Percentiles rank a stretch among this genome's conserved stretches.
phyloP scores from a whole-genome alignment of 1,284 basidiomycete species.

The Termitomyces sp. region DNA sequence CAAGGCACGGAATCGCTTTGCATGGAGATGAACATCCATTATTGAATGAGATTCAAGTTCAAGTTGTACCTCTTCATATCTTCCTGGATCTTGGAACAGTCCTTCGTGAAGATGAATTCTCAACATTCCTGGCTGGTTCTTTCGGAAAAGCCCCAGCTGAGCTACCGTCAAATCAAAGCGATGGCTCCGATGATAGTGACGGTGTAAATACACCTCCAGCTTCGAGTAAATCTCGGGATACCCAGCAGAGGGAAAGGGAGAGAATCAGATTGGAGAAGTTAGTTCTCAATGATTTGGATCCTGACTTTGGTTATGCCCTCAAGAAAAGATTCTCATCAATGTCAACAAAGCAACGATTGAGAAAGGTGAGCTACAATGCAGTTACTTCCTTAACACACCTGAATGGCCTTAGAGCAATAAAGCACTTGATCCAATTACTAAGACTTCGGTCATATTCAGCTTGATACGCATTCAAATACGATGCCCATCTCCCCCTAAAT shows the following conservation, averaged over 20 bases:
- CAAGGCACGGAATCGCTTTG: neutral
- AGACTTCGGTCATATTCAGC: slow-evolving; percentile 35
- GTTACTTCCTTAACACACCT: neutral
- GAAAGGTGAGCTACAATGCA: slow-evolving; percentile 20
- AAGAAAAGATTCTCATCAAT: slow-evolving; percentile 3
- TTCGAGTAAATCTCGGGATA: slow-evolving; percentile 25
- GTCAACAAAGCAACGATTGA: neutral
- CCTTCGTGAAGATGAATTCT: slow-evolving; percentile 32
- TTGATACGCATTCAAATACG: slow-evolving; percentile 60
- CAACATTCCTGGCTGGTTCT: slow-evolving; percentile 37
- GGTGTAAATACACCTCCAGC: slow-evolving; percentile 34
- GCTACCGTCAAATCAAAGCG: neutral
- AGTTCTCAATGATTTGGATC: slow-evolving; percentile 51
- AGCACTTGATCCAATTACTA: slow-evolving; percentile 8
- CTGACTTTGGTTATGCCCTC: slow-evolving; percentile 43
- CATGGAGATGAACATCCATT: neutral
- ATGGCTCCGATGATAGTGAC: slow-evolving; percentile 17
- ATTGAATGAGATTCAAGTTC: slow-evolving; percentile 29
- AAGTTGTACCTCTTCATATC: slow-evolving; percentile 60
- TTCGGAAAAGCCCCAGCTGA: neutral
- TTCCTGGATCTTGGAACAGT: slow-evolving; percentile 65
- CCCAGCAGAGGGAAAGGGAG: slow-evolving; percentile 29
- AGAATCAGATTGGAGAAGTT: slow-evolving; percentile 40
- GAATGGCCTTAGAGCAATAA: slow-evolving; percentile 5
- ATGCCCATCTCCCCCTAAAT: slow-evolving; percentile 42